Base-by-base conservation (phyloP, 1,284 basidiomycete species). In the Agroathelia rolfsii region DNA sequence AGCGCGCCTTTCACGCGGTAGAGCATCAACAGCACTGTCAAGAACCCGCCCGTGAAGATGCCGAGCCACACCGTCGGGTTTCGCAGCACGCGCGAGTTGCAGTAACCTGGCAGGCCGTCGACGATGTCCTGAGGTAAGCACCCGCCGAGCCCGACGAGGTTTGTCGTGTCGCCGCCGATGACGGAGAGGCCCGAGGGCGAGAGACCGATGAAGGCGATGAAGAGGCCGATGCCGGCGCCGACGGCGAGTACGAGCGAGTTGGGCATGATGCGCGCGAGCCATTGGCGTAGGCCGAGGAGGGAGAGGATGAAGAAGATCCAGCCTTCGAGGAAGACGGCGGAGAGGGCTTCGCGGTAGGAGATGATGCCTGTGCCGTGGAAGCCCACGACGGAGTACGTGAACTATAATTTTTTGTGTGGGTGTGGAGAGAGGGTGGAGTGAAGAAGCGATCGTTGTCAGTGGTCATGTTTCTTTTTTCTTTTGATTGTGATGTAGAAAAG, bases 261-360 rank as follows among this genome's bases (percentile, higher is more conserved):
- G 1, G 88, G 88, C 68, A 93, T 86, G 34, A 89, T 69, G 24
- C 88, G 76, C 9, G 81, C 84, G 15, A 93, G 69, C 88, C 86
- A 92, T 62, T 92, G 87, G 38, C 88, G 85, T 30, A 93, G 67
- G 47, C 88, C 88, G 30, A 92, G 62, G 20, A 93, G 49, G 1
- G 87, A 89, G 12, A 93, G 66, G 46, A 80, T 47, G 43, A 92
- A 71, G 64, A 93, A 93, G 28, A 93, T 61, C 77, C 86, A 85
- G n/a, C 88, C 85, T 63, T 88, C 85, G 41, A 89, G 63, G 56
- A 88, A 93, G 32, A 92, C 83, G 18, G 88, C 88, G 10, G 80
- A 76, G n/a, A 92, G 67, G 0, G 88, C 88, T 55, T 90, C 79
- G 13, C 69, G 63, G 53, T 88, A 93, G 3, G 74, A 66, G 45